A percentile compares a stretch with the other conserved stretches of the same genome.
Conservation (phyloP, 495 filamentous ascomycete genomes). For the Penicillium bovifimosum region DNA sequence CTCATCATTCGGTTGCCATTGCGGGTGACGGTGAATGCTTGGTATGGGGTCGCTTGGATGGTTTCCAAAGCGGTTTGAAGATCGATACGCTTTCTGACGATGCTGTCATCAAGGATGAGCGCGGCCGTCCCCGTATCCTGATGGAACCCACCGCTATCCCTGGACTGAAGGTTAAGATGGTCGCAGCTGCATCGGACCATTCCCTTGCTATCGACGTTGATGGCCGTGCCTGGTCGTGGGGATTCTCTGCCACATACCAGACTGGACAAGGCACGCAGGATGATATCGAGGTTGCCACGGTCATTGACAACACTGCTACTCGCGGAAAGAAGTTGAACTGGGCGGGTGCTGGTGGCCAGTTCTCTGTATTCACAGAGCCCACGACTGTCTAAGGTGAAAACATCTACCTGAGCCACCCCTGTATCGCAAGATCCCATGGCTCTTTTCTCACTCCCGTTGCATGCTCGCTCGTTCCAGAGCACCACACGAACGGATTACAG, state of each 20-base stretch:
- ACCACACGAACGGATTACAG: background rate
- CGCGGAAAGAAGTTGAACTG: constrained; percentile 50
- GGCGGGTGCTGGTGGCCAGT: constrained; percentile 60
- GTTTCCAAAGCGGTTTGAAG: constrained; percentile 52
- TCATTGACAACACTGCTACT: constrained; percentile 56
- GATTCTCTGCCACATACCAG: constrained; percentile 59
- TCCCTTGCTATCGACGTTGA: constrained; percentile 50
- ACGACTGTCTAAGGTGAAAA: constrained; percentile 10
- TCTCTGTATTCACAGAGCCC: constrained; percentile 44
- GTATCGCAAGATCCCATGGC: background rate
- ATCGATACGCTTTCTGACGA: constrained; percentile 44
- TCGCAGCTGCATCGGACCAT: constrained; percentile 53
- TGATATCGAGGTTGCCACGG: constrained; percentile 52
- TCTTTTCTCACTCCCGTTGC: background rate
- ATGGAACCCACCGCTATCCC: constrained; percentile 49
- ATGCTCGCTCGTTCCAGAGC: background rate
- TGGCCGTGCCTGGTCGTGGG: constrained; percentile 58
- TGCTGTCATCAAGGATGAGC: constrained; percentile 44
- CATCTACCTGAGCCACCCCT: background rate
- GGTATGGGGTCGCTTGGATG: constrained; percentile 58
- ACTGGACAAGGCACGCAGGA: constrained; percentile 54
- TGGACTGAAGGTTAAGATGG: constrained; percentile 35
- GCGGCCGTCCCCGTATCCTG: constrained; percentile 49
- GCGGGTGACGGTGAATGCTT: constrained; percentile 50
- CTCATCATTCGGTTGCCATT: constrained; percentile 54